These are phyloP conservation scores for Colletotrichum camelliae DNA, from an alignment of 2,329 filamentous ascomycete genomes.

Conservation along the genomic window DNA sequence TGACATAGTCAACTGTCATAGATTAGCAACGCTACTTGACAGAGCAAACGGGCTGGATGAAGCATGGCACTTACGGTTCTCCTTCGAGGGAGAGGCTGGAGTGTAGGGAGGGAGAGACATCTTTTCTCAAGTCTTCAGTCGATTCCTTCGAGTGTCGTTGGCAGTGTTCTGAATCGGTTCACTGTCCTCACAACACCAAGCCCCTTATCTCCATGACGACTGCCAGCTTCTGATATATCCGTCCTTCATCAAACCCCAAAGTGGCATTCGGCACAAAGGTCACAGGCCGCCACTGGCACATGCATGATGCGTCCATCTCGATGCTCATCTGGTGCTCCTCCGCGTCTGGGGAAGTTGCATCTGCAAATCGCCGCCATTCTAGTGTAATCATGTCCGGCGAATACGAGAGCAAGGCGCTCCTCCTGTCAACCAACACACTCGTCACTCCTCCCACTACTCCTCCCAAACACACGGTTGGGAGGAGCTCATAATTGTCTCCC, in stretches of 20 bases:
- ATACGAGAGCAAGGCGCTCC: not conserved
- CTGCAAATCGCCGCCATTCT: not conserved
- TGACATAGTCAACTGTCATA: conserved; percentile 28
- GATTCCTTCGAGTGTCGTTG: not conserved
- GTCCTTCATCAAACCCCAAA: not conserved
- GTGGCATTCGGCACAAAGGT: not conserved
- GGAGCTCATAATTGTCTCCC: not conserved
- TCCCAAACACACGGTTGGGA: not conserved
- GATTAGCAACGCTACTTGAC: not conserved
- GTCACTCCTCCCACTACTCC: not conserved
- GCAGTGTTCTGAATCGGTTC: not conserved
- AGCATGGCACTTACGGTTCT: not conserved
- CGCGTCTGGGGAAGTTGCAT: not conserved
- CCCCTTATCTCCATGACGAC: not conserved
- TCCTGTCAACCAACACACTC: not conserved
- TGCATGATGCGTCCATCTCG: not conserved
- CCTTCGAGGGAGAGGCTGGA: not conserved
- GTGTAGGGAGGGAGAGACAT: not conserved
- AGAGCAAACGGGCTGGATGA: not conserved
- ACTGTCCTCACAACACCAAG: not conserved
- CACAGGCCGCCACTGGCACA: not conserved
- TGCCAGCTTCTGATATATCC: not conserved
- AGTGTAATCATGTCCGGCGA: not conserved
- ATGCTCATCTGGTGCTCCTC: not conserved
- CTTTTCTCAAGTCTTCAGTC: not conserved